Evolutionary conservation across 352 stramenopile species (phyloP).

Genomic region (Sclerospora graminicola): DNA sequence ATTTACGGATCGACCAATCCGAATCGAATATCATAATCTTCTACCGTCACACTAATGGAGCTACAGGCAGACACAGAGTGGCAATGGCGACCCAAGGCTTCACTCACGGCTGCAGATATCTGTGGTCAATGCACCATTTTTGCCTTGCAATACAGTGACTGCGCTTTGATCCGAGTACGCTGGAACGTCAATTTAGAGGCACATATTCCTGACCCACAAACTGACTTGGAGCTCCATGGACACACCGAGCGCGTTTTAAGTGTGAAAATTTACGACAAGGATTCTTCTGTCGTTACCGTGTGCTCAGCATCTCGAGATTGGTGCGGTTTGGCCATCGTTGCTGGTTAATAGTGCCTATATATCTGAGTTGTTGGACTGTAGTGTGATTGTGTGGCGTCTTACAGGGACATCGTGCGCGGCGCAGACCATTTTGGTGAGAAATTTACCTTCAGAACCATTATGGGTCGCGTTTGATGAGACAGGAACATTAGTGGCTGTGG

Average conservation of each 20-base stretch:
- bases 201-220: too few species aligned
- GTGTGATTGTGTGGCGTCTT: slow-evolving; percentile 57
- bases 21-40: slow-evolving; percentile 3
- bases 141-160: too few species aligned
- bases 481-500: slow-evolving; percentile 45
- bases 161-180: too few species aligned
- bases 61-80: slow-evolving; percentile 39
- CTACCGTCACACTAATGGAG: too few species aligned
- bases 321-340: slow-evolving; percentile 12
- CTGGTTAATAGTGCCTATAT: neutral
- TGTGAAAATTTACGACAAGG: too few species aligned
- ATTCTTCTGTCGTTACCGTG: too few species aligned
- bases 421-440: slow-evolving; percentile 34
- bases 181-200: too few species aligned
- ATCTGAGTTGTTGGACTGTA: slow-evolving; percentile 4
- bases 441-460: slow-evolving; percentile 26
- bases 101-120: too few species aligned
- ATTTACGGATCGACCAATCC: slow-evolving; percentile 6
- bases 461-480: slow-evolving; percentile 59
- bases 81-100: too few species aligned
- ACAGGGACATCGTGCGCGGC: slow-evolving; percentile 13
- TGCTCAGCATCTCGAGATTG: slow-evolving; percentile 50
- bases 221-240: too few species aligned
- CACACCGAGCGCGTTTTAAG: too few species aligned
- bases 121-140: too few species aligned